Conservation (phyloP, 2,329 filamentous ascomycete species). For the Pestalotiopsis sp. region DNA sequence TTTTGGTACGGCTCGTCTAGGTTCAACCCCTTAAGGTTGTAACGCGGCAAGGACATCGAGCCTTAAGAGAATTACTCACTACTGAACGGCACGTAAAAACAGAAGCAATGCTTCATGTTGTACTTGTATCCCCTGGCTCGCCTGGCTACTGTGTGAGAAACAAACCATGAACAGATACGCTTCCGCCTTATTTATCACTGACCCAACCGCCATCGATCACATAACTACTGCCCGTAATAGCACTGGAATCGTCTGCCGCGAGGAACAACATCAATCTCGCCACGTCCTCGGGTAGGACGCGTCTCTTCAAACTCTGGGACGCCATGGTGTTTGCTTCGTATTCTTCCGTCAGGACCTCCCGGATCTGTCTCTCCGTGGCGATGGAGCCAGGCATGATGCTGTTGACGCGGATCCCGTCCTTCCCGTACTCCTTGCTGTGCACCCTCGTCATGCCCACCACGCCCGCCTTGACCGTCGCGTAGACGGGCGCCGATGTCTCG, state of each 20-base stretch:
- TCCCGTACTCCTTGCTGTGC: constrained; percentile 39
- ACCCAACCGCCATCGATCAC: constrained; percentile 40
- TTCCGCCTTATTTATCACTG: constrained; percentile 24
- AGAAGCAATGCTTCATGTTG: not conserved
- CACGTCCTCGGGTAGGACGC: constrained; percentile 44
- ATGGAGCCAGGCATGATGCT: constrained; percentile 53
- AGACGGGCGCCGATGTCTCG: constrained; percentile 32
- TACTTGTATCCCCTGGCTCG: not conserved
- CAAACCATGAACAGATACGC: not conserved
- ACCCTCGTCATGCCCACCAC: constrained; percentile 40
- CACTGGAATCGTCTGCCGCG: constrained; percentile 48
- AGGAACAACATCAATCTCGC: constrained; percentile 49
- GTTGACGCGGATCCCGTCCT: constrained; percentile 43
- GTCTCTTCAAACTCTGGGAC: constrained; percentile 44
- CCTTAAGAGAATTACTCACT: not conserved
- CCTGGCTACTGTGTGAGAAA: not conserved
- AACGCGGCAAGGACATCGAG: not conserved
- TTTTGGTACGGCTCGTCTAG: not conserved
- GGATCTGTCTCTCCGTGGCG: constrained; percentile 45
- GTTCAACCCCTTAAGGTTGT: not conserved
- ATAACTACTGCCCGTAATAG: constrained; percentile 45
- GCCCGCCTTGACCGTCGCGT: constrained; percentile 41
- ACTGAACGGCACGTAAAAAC: not conserved
- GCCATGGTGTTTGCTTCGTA: constrained; percentile 37
- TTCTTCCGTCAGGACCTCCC: constrained; percentile 45